Evolutionary conservation across 1,284 basidiomycete species (phyloP), one percentile per base, ranked within the genome.

Genomic region (Golubevia pallescens): DNA sequence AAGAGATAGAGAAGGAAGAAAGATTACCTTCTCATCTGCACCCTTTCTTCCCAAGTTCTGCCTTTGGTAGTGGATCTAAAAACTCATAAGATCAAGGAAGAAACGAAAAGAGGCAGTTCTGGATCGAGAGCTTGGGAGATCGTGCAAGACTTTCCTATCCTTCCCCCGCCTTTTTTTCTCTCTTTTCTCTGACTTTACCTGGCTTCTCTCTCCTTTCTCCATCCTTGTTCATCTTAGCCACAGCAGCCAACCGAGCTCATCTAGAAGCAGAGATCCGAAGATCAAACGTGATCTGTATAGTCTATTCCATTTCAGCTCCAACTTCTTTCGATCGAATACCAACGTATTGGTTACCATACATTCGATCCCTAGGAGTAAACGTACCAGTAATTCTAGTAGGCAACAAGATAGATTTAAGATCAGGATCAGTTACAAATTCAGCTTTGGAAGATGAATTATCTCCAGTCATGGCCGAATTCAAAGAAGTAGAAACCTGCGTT

Each of bases 321-420:
- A 92, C 92, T 75, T 95, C 94, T 16, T 98, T 99, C 86, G 94
- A 97, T 87, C 92, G 96, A 65, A 95, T 99, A 86, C 93, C 95
- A 32, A 92, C 95, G n/a, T 98, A 94, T 86, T 99, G 96, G 96
- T 88, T 99, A 62, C 96, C 96, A n/a, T 91, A 94, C 79, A 97
- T 99, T 87, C 90, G 95, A 56, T 93, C 95, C 74, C 89, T 97
- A 28, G 96, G 96, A 67, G 93, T 97, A 80, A 96, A 97, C 88
- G 92, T 97, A 7, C 96, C 97, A 16, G 95, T 98, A 60, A 96
- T 99, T 69, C 89, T 99, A 20, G 94, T 98, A 34, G 96, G 96
- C 62, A 99, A 98, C 88, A 99, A 99, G 88, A 97, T 99, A 66
- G 96, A 99, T 86, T 86, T 98, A 62, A 90, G 96, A 24, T 93